Evolutionary conservation across 805 yeast species (phyloP).

Genomic region (Myxozyma mucilagina): DNA sequence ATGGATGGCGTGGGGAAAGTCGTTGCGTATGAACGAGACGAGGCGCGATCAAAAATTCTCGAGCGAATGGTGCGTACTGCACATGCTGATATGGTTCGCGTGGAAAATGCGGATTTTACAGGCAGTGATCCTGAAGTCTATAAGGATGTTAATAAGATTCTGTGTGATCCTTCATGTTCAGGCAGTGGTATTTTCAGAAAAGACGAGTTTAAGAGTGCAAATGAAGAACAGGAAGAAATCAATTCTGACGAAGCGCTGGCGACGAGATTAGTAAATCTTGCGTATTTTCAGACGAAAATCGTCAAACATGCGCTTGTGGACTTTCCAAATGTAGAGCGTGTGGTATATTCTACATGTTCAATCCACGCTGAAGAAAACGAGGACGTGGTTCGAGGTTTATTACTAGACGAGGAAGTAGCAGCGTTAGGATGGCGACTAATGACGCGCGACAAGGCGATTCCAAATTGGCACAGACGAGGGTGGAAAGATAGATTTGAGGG

Average conservation of each 20-base stretch:
- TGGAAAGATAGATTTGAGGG: conserved; percentile 64
- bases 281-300: conserved; percentile 84
- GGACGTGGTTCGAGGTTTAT: conserved; percentile 77
- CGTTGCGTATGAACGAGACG: conserved; percentile 86
- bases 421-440: conserved; percentile 74
- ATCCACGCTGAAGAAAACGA: conserved; percentile 93
- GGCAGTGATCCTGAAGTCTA: conserved; percentile 38
- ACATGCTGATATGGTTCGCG: conserved; percentile 53
- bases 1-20: conserved; percentile 47
- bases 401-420: conserved; percentile 65
- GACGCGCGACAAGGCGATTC: conserved; percentile 62
- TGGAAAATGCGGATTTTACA: conserved; percentile 62
- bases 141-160: conserved; percentile 70
- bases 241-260: conserved; percentile 33
- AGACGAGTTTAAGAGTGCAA: conserved; percentile 41
- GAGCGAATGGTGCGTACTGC: conserved; percentile 79
- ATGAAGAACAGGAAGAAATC: conserved; percentile 4
- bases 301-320: conserved; percentile 77
- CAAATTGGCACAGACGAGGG: conserved; percentile 88
- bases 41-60: conserved; percentile 65
- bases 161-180: conserved; percentile 96
- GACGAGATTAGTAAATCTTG: conserved; percentile 66
- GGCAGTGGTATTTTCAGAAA: conserved; percentile 98
- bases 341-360: conserved; percentile 95
- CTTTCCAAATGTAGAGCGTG: conserved; percentile 72